Base-by-base conservation (phyloP, 2,329 filamentous ascomycete genomes). In the Keithomyces neogunnii region DNA sequence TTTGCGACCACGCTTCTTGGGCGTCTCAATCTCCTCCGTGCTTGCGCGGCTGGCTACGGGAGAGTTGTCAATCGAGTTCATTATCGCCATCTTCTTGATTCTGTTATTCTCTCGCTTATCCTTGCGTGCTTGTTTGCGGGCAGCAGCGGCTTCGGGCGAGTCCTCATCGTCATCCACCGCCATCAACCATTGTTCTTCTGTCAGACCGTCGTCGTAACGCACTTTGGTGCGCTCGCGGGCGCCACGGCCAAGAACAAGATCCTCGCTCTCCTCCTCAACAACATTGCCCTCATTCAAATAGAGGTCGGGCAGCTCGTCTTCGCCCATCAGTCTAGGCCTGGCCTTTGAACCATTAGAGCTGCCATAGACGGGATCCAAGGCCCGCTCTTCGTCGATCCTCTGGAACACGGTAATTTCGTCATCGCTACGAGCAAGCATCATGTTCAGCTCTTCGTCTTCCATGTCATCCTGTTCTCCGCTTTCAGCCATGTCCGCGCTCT, bases 181-280 rank as follows among this genome's bases (percentile, higher is more conserved):
- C 75, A 96, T 92, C 48, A 97, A 80, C 93, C 93, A 99, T 69
- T 99, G 95, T 73, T 99, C 93, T 71, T 99, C 95, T 0, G 93
- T 97, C 32, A 99, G 82, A 49, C 95, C 93, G 63, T 99, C 93
- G 62, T 99, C 93, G 61, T 99, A 99, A 68, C 87, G 88, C 62
- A 96, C 91, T 63, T 89, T 85, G 59, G 90, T 96, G 55, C 95
- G 85, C 71, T 99, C 93, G 73, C 93, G 88, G 56, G 92, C 92
- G 61, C 93, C 93, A 68, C 93, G 91, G 54, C 93, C 93, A 33
- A 84, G 73, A 30, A 84, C 74, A 33, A 84, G 76, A 57, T 93
- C 89, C 55, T 88, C 86, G 26, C 85, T 79, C 59, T 95, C 88
- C 58, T 95, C 89, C 1, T 82, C 76, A 13, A 89, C 82, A 1